Conservation (phyloP, 345 rosid genomes). For the Salix viminalis region DNA sequence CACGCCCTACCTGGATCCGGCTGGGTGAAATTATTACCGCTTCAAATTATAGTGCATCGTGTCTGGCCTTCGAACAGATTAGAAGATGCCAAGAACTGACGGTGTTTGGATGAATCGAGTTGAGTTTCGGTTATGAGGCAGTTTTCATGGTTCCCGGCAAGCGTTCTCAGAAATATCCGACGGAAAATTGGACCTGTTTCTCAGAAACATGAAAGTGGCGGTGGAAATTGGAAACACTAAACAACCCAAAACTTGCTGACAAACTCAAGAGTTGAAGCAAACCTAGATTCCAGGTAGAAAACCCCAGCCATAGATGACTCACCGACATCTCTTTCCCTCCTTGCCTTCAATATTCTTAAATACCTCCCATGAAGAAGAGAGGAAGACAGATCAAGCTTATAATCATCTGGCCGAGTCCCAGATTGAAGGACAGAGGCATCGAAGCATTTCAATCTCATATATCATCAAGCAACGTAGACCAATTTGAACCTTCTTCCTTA, state of each 20-base stretch:
- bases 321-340: slow-evolving; percentile 48
- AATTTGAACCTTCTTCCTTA: slow-evolving; percentile 38
- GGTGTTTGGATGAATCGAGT: not conserved
- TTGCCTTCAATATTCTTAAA: slow-evolving; percentile 50
- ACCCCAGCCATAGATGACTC: slow-evolving; percentile 68
- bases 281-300: slow-evolving; percentile 70
- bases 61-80: not conserved
- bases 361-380: slow-evolving; percentile 53
- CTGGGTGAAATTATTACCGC: not conserved
- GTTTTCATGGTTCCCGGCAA: too few species aligned
- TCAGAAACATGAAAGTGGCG: not conserved
- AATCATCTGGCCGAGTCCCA: slow-evolving; percentile 50
- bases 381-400: slow-evolving; percentile 45
- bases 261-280: slow-evolving; percentile 69
- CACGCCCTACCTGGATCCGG: not conserved
- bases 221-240: slow-evolving; percentile 19
- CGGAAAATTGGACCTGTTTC: too few species aligned
- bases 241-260: slow-evolving; percentile 66
- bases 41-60: not conserved
- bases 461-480: slow-evolving; percentile 31
- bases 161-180: too few species aligned
- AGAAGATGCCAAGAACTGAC: not conserved
- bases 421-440: slow-evolving; percentile 31
- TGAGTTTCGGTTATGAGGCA: not conserved
- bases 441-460: slow-evolving; percentile 29